Conservation (phyloP, 1,284 basidiomycete genomes). For the Meripilus lineatus region DNA sequence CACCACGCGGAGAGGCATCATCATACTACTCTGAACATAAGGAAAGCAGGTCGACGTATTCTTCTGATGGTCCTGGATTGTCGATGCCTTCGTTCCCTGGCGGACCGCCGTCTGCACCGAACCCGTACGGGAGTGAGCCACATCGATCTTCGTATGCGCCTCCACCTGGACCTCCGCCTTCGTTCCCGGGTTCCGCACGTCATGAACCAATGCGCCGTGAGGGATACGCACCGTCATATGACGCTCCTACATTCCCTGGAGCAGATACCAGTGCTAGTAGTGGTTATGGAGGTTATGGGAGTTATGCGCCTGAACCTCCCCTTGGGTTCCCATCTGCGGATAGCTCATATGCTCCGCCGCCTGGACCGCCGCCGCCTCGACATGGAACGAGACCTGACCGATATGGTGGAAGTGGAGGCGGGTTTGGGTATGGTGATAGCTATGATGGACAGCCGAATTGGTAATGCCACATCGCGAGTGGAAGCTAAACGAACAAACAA, state of each 20-base stretch:
- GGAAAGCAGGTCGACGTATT: neutral
- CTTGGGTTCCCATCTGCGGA: neutral
- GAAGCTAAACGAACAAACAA: too few relatives aligned
- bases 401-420: neutral
- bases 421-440: neutral
- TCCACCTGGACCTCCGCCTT: slow-evolving; percentile 11
- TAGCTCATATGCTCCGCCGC: slow-evolving; percentile 1
- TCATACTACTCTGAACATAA: too few relatives aligned
- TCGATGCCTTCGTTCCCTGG: neutral
- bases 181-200: neutral
- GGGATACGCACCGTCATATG: slow-evolving; percentile 12
- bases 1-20: slow-evolving; percentile 2
- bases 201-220: too few relatives aligned
- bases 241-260: too few relatives aligned
- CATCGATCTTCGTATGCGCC: slow-evolving; percentile 9
- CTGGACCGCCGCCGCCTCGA: slow-evolving; percentile 3
- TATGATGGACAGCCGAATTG: neutral
- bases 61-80: neutral
- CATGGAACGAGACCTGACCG: neutral
- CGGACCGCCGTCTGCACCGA: neutral
- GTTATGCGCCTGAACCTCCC: slow-evolving; percentile 6
- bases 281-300: neutral
- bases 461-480: neutral
- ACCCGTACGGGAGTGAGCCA: slow-evolving; percentile 7
- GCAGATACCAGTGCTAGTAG: neutral